These are phyloP conservation scores for Raddia guianensis DNA, from an alignment of 176 grass and related monocot species.

Conservation along the genomic window DNA sequence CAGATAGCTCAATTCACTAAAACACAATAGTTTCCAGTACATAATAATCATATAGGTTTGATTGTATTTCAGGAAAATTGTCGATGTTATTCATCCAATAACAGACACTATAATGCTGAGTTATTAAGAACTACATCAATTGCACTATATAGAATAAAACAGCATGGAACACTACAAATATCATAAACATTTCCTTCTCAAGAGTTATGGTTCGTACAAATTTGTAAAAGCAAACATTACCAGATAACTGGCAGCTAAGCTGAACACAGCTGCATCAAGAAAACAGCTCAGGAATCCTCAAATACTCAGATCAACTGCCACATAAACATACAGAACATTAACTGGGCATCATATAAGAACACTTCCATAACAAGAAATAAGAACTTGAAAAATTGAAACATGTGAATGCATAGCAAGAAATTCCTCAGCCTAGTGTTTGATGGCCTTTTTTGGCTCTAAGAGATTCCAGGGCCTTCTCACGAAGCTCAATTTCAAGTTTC, in stretches of 20 bases:
- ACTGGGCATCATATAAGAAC: slow-evolving; percentile 56
- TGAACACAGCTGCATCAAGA: slow-evolving; percentile 61
- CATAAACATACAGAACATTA: slow-evolving; percentile 67
- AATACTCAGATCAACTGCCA: slow-evolving; percentile 66
- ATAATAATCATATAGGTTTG: slow-evolving; percentile 13
- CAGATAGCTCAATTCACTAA: neutral
- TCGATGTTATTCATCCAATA: neutral
- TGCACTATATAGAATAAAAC: neutral
- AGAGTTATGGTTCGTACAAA: slow-evolving; percentile 46
- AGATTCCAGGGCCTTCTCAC: slow-evolving; percentile 81
- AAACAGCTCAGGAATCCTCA: slow-evolving; percentile 65
- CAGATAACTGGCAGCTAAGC: slow-evolving; percentile 65
- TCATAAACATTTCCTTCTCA: slow-evolving; percentile 46
- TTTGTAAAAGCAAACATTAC: slow-evolving; percentile 64
- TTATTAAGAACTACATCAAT: neutral
- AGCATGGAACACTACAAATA: slow-evolving; percentile 11
- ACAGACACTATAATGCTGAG: neutral
- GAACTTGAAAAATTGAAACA: slow-evolving; percentile 42
- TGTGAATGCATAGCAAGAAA: slow-evolving; percentile 39
- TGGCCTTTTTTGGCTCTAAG: slow-evolving; percentile 75
- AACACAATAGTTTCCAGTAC: neutral
- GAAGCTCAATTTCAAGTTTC: slow-evolving; percentile 84
- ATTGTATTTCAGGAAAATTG: neutral
- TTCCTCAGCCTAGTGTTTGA: slow-evolving; percentile 56
- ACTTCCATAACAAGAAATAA: slow-evolving; percentile 55